These are phyloP conservation scores for Amphirosellinia nigrospora DNA, from an alignment of 495 filamentous ascomycete genomes.

Conservation along the genomic window DNA sequence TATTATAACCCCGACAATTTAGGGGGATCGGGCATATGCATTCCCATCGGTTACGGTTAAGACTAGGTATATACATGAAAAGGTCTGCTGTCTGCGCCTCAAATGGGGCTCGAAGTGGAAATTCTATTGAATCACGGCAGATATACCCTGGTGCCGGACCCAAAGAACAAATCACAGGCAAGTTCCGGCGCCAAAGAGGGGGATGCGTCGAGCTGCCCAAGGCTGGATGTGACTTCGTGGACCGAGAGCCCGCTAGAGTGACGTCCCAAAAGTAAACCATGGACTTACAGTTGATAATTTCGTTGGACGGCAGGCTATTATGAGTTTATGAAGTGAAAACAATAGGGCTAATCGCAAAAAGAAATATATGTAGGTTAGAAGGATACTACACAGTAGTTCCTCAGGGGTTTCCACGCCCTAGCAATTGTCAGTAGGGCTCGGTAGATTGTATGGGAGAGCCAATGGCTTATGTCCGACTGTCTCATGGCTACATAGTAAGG, in stretches of 20 bases:
- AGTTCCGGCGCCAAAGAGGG: constrained; percentile 22
- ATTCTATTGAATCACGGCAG: constrained; percentile 22
- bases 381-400: constrained; percentile 7
- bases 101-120: constrained; percentile 3
- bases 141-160: constrained; percentile 19
- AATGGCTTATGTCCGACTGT: constrained; percentile 19
- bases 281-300: not conserved
- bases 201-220: constrained; percentile 15
- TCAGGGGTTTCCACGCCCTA: constrained; percentile 10
- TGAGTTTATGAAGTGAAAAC: constrained; percentile 19
- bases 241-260: not conserved
- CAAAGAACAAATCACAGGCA: constrained; percentile 15
- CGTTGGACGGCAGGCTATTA: not conserved
- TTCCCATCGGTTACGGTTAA: not conserved
- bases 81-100: constrained; percentile 10
- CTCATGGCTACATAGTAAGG: not conserved
- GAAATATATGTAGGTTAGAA: not conserved
- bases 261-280: constrained; percentile 13
- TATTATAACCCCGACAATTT: constrained; percentile 1
- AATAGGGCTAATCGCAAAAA: constrained; percentile 24
- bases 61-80: not conserved
- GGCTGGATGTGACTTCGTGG: constrained; percentile 1
- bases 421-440: constrained; percentile 22
- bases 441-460: not conserved
- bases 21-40: constrained; percentile 8